Percentiles rank a stretch among this genome's conserved stretches.
Conservation (phyloP, 129 eudicot species). For the Saussurea involucrata region DNA sequence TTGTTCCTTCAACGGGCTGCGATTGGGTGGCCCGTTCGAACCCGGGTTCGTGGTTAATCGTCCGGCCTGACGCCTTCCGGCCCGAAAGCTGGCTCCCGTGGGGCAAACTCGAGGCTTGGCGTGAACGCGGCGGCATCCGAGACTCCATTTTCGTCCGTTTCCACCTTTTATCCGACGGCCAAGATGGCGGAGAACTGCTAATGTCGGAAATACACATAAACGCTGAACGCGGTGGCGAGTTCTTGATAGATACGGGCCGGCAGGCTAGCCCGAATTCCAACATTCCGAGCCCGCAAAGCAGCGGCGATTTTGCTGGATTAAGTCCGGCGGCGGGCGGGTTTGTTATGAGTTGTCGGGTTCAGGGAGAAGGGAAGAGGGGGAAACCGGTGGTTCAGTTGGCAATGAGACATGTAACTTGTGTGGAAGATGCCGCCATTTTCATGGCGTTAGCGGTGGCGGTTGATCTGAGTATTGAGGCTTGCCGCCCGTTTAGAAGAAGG, state of each 20-base stretch:
- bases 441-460: constrained; percentile 92
- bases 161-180: constrained; percentile 70
- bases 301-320: constrained; percentile 73
- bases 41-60: constrained; percentile 91
- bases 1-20: constrained; percentile 85
- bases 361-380: constrained; percentile 83
- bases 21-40: constrained; percentile 91
- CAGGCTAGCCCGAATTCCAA: constrained; percentile 60
- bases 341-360: constrained; percentile 86
- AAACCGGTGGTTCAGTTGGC: constrained; percentile 84
- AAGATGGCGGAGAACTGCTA: constrained; percentile 72
- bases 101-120: constrained; percentile 98
- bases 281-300: constrained; percentile 82
- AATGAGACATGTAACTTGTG: constrained; percentile 81
- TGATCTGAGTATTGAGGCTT: constrained; percentile 88
- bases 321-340: constrained; percentile 73
- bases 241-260: constrained; percentile 64
- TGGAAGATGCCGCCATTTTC: constrained; percentile 89
- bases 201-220: constrained; percentile 69
- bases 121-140: constrained; percentile 69
- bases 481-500: constrained; percentile 65
- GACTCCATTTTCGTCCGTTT: constrained; percentile 74
- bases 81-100: constrained; percentile 92
- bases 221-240: constrained; percentile 88
- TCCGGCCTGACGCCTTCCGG: constrained; percentile 60